Evolutionary conservation across 129 eudicot species (phyloP).

Genomic region (Tagetes erecta): DNA sequence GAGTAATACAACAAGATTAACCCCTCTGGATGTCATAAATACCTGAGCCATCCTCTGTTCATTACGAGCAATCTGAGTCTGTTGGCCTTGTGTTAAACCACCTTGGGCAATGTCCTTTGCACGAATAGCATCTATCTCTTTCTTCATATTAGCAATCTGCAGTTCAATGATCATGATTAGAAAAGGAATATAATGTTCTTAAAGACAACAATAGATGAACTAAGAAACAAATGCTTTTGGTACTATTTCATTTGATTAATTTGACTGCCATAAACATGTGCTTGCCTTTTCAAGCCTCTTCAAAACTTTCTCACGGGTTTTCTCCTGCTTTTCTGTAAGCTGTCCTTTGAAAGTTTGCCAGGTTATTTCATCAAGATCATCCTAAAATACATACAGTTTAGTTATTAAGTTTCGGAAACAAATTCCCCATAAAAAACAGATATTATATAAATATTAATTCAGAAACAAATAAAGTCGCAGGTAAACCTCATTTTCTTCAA

Average conservation of each 20-base stretch:
- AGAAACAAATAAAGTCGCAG: neutral
- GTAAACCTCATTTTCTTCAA: slow-evolving; percentile 90
- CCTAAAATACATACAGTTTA: slow-evolving; percentile 38
- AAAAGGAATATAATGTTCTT: slow-evolving; percentile 2
- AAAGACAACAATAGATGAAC: slow-evolving; percentile 7
- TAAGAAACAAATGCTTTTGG: slow-evolving; percentile 1
- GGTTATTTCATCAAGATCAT: slow-evolving; percentile 87
- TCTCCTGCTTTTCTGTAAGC: slow-evolving; percentile 98
- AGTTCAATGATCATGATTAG: slow-evolving; percentile 27
- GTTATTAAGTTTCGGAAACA: slow-evolving; percentile 11
- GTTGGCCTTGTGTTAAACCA: slow-evolving; percentile 99
- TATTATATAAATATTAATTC: neutral
- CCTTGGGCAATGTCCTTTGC: slow-evolving; percentile 98
- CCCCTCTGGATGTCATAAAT: neutral
- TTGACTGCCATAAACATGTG: neutral
- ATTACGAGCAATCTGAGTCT: slow-evolving; percentile 98
- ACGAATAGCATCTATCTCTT: slow-evolving; percentile 97
- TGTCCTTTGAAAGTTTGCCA: slow-evolving; percentile 98
- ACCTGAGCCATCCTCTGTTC: slow-evolving; percentile 98
- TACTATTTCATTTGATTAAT: neutral
- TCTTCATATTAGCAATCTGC: slow-evolving; percentile 96
- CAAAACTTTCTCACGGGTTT: slow-evolving; percentile 88
- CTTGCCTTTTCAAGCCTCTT: slow-evolving; percentile 93
- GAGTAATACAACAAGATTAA: slow-evolving; percentile 3
- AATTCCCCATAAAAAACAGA: neutral